A percentile compares a stretch with the other conserved stretches of the same genome.
Conservation (phyloP, 305 asterid genomes). For the Fraxinus velutina region DNA sequence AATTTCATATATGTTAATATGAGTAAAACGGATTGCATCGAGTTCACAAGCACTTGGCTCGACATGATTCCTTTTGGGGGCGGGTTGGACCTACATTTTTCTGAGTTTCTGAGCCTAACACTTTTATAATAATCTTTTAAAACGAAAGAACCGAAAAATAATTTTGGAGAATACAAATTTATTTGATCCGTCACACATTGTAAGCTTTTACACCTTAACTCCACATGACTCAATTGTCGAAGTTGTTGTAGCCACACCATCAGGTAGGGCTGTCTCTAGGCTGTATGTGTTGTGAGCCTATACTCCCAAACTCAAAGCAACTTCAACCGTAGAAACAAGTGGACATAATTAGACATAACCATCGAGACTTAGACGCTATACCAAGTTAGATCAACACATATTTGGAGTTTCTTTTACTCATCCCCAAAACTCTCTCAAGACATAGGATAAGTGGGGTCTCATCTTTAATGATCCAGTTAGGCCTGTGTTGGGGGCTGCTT, state of each 20-base stretch:
- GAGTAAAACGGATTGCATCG: neutral
- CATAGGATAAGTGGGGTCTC: conserved; percentile 21
- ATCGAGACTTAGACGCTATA: neutral
- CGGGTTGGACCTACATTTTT: neutral
- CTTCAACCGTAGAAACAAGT: neutral
- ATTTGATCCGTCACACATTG: neutral
- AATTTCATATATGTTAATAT: neutral
- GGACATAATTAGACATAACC: neutral
- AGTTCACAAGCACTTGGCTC: neutral
- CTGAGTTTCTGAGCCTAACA: neutral
- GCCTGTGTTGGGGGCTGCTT: neutral
- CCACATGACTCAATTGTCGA: neutral
- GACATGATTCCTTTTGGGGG: neutral
- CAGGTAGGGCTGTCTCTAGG: neutral
- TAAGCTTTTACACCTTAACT: neutral
- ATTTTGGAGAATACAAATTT: neutral
- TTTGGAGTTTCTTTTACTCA: neutral
- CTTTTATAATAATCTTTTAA: too few relatives aligned
- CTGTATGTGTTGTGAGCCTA: neutral
- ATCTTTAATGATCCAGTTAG: conserved; percentile 27
- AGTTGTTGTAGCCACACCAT: neutral
- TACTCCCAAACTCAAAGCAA: neutral
- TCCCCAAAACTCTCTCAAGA: conserved; percentile 23
- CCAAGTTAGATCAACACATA: neutral
- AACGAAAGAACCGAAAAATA: neutral